Conservation (phyloP, 352 stramenopile genomes). For the Pythium angustatum region DNA sequence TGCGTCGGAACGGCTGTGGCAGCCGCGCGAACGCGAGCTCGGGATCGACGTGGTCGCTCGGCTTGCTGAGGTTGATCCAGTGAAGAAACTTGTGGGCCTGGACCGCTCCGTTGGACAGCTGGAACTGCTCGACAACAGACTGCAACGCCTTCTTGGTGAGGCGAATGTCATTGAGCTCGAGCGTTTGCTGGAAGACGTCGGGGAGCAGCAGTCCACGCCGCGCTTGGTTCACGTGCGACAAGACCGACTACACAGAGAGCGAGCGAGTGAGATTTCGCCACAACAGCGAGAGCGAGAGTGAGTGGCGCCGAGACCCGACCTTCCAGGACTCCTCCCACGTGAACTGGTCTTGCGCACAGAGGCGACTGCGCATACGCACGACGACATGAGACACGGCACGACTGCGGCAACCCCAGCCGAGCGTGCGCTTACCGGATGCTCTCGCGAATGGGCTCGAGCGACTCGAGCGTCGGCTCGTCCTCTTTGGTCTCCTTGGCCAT, state of each 20-base stretch:
- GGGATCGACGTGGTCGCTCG: slow-evolving; percentile 59
- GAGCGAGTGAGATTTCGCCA: background rate
- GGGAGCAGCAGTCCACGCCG: slow-evolving; percentile 41
- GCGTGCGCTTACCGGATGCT: slow-evolving; percentile 23
- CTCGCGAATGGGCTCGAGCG: slow-evolving; percentile 28
- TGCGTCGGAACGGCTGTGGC: slow-evolving; percentile 67
- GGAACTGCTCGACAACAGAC: slow-evolving; percentile 48
- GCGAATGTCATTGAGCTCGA: slow-evolving; percentile 48
- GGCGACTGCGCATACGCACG: background rate
- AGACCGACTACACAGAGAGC: slow-evolving; percentile 26
- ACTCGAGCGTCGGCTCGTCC: slow-evolving; percentile 16
- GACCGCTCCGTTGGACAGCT: slow-evolving; percentile 42
- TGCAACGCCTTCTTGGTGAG: slow-evolving; percentile 31
- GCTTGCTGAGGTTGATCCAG: slow-evolving; percentile 54
- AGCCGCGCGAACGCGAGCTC: slow-evolving; percentile 59
- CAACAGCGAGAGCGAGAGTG: background rate
- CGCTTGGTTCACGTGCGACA: slow-evolving; percentile 33
- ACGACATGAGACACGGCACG: background rate
- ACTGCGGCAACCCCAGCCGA: background rate
- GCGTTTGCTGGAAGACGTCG: slow-evolving; percentile 46
- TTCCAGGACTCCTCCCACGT: slow-evolving; percentile 34
- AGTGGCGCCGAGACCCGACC: slow-evolving; percentile 8
- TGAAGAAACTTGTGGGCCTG: slow-evolving; percentile 44
- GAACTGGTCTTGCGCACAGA: slow-evolving; percentile 28
- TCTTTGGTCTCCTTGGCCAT: slow-evolving; percentile 5